Conservation (phyloP, 2,329 filamentous ascomycete genomes). For the Mollisiaceae sp. region DNA sequence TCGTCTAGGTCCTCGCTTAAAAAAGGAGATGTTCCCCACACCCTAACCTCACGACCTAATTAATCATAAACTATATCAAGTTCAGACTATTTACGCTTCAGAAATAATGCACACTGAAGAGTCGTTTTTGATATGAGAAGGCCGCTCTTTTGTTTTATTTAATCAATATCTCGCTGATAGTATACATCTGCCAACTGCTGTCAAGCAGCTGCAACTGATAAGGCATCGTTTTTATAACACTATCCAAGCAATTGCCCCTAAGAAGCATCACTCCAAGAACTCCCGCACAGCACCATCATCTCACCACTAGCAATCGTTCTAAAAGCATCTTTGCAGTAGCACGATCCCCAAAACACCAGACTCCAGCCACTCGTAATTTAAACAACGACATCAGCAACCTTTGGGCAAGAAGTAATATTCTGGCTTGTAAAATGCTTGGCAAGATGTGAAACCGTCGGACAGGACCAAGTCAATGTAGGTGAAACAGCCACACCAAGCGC, state of each 20-base stretch:
- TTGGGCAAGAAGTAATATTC: neutral
- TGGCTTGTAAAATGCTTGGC: neutral
- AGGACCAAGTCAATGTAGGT: conserved; percentile 48
- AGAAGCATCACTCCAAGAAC: too few species aligned
- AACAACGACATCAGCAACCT: neutral
- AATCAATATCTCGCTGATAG: too few species aligned
- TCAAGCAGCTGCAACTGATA: too few species aligned
- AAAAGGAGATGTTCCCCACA: neutral
- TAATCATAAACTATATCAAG: neutral
- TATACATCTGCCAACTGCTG: too few species aligned
- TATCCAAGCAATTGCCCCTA: too few species aligned
- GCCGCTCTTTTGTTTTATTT: too few species aligned
- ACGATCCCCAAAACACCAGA: neutral
- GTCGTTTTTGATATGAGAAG: neutral
- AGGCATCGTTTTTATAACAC: too few species aligned
- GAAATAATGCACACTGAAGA: neutral
- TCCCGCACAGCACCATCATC: too few species aligned
- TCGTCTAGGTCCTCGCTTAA: neutral
- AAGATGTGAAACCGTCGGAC: conserved; percentile 44
- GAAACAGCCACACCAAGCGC: conserved; percentile 51
- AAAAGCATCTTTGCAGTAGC: neutral
- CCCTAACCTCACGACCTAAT: too few species aligned
- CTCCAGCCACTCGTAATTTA: neutral
- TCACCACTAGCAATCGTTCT: too few species aligned
- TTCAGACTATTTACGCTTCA: neutral